These are phyloP conservation scores for Bruguiera parviflora DNA, from an alignment of 345 rosid genomes.

Conservation along the genomic window DNA sequence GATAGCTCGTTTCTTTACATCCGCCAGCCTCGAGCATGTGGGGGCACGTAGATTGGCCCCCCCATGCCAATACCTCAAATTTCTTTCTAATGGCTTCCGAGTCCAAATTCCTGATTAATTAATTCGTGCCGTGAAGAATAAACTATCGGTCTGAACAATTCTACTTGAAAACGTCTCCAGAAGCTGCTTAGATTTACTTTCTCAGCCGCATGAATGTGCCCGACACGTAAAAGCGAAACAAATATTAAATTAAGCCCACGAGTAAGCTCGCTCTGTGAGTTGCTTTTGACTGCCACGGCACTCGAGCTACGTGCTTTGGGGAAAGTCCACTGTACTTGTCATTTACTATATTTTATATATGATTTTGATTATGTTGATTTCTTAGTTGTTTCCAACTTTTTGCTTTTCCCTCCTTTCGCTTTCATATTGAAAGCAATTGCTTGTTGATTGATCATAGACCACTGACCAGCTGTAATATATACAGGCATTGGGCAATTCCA, in stretches of 20 bases:
- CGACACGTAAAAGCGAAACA: neutral
- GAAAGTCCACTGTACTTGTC: neutral
- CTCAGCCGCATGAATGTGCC: neutral
- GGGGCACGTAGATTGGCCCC: neutral
- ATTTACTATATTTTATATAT: no score
- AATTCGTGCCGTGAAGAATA: neutral
- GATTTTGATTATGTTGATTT: no score
- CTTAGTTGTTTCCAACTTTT: no score
- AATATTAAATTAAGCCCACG: neutral
- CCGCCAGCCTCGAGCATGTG: neutral
- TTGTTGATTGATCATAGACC: no score
- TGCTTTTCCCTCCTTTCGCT: no score
- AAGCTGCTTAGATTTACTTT: neutral
- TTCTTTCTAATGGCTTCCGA: neutral
- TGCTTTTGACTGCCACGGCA: neutral
- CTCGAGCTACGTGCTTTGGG: neutral
- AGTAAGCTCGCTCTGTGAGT: neutral
- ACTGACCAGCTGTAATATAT: no score
- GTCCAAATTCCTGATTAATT: neutral
- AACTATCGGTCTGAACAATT: neutral
- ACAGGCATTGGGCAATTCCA: no score
- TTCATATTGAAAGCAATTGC: no score
- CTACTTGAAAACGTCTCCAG: no score
- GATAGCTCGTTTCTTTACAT: no score
- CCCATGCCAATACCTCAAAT: neutral